Conservation (phyloP, 495 filamentous ascomycete genomes). For the Penicillium riverlandense region DNA sequence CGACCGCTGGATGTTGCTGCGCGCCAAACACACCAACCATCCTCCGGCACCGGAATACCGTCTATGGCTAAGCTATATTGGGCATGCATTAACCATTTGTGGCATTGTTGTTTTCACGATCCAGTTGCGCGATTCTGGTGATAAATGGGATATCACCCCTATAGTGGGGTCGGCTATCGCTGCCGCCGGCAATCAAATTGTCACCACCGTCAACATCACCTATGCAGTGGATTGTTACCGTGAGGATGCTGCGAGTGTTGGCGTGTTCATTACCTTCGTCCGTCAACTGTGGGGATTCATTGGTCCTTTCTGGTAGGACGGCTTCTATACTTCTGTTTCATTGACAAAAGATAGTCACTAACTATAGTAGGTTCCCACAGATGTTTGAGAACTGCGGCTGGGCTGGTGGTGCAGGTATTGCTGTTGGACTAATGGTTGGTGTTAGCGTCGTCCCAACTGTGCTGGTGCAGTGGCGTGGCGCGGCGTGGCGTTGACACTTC, state of each 20-base stretch:
- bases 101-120: constrained; percentile 47
- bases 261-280: constrained; percentile 48
- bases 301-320: constrained; percentile 45
- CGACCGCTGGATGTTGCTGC: constrained; percentile 40
- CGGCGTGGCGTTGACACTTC: constrained; percentile 8
- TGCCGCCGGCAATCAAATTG: constrained; percentile 46
- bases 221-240: constrained; percentile 47
- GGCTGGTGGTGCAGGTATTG: constrained; percentile 29
- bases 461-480: constrained; percentile 23
- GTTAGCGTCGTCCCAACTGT: constrained; percentile 32
- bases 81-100: constrained; percentile 36
- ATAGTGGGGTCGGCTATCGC: constrained; percentile 44
- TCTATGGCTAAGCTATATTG: constrained; percentile 47
- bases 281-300: constrained; percentile 50
- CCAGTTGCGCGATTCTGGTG: constrained; percentile 25
- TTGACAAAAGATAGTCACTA: background rate
- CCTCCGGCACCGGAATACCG: constrained; percentile 36
- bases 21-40: constrained; percentile 14
- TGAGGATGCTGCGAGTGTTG: constrained; percentile 39
- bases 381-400: constrained; percentile 39
- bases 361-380: constrained; percentile 23
- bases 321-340: background rate
- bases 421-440: constrained; percentile 21
- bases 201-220: constrained; percentile 48
- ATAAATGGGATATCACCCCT: constrained; percentile 41